Evolutionary conservation across 169 alveolate species (phyloP), one percentile per base, ranked within the genome.

Genomic region (Cryptosporidium parvum): DNA sequence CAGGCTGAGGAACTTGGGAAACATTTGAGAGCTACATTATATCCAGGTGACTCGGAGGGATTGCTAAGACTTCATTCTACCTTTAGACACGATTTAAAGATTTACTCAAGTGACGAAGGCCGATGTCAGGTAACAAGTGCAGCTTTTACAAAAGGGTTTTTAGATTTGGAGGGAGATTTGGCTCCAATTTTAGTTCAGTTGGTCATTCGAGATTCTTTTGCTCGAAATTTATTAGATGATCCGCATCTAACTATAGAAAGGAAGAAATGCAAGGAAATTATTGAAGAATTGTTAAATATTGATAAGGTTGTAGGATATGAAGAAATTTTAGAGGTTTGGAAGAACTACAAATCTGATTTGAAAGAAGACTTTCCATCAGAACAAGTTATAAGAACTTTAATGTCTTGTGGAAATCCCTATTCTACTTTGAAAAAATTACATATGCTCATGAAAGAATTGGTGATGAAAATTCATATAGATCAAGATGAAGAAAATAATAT

Each of bases 41-140:
- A 97, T 91, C 99, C 99, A 2, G 97, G 97, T 18, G 97, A 95
- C 58, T 93, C 97, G 71, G 97, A 95, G 44, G 99, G 99, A 5
- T 91, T 98, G n/a, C 92, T 98, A 48, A 95, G 99, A 86, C 95
- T 98, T 52, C 99, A 98, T 93, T 93, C 97, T 44, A 98, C 99
- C 5, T 98, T 96, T 92, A 92, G 99, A 69, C 99, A 98, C 85
- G 99, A 98, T 93, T 96, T 98, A 91, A 98, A 98, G 92, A 97
- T 98, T 52, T 98, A 96, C 93, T 96, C 99, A 0, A 95, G 98
- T 5, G 99, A 97, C 72, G 99, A 98, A 92, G 99, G 99, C 0
- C 93, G 99, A 92, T 98, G 99, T 87, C 97, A 97, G 71, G 96
- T 97, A 58, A 98, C 99, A 2, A 97, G 99, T 5, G 99, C 99